phyloP scores from a whole-genome alignment of 495 filamentous ascomycete species.

The Aspergillus funiculosus region DNA sequence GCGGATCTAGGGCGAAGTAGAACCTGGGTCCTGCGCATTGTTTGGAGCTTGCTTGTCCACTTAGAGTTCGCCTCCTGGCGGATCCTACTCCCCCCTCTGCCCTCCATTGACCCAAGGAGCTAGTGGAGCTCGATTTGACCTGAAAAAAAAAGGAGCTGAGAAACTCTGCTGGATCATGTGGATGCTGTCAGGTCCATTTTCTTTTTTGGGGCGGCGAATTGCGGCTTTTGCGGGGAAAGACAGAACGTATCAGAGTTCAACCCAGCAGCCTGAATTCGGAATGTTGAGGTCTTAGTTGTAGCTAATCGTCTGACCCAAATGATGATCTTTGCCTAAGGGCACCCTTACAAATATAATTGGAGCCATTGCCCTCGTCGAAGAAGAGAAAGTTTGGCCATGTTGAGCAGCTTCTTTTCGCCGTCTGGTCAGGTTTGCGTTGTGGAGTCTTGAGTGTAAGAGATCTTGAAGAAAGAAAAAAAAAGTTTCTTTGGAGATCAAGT shows the following conservation, averaged over 20 bases:
- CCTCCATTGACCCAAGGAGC: conserved; percentile 13
- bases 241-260: conserved; percentile 25
- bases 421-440: conserved; percentile 12
- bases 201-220: conserved; percentile 29
- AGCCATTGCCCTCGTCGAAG: conserved; percentile 19
- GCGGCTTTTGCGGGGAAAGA: conserved; percentile 30
- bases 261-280: conserved; percentile 20
- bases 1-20: conserved; percentile 19
- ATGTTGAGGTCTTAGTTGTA: conserved; percentile 21
- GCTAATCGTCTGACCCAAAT: conserved; percentile 27
- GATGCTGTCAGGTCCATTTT: conserved; percentile 27
- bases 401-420: conserved; percentile 13
- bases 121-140: conserved; percentile 22
- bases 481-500: conserved; percentile 19
- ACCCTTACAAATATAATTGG: conserved; percentile 19
- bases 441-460: conserved; percentile 13
- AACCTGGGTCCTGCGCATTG: conserved; percentile 19
- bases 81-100: conserved; percentile 16
- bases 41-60: conserved; percentile 18
- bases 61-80: conserved; percentile 19
- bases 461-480: too few species aligned
- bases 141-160: conserved; percentile 19
- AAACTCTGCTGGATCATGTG: conserved; percentile 27
- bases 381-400: conserved; percentile 17
- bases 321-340: conserved; percentile 21